Base-by-base conservation (phyloP, 2,329 filamentous ascomycete species). In the Colletotrichum trifolii region DNA sequence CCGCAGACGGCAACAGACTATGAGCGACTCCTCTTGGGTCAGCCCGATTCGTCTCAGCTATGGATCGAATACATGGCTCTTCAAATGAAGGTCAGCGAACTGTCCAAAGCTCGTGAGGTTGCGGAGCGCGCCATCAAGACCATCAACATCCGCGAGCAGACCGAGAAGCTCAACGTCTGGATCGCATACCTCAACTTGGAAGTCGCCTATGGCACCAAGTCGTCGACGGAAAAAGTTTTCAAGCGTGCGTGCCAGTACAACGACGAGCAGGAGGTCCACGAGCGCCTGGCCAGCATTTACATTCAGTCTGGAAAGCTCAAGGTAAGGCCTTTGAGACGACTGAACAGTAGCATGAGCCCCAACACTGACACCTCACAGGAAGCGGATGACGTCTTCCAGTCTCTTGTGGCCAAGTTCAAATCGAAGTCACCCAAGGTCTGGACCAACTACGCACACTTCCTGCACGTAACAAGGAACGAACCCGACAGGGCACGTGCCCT, bases 1-100 rank as follows among this genome's bases (percentile, higher is more conserved):
- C 96, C 96, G 2, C 94, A 96, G 75, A 95, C 93, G 1, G 87
- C 92, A 13, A 92, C 91, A 68, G 96, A 99, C 78, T 99, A 94
- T 76, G 96, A 99, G 80, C 91, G 96, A 70, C 89, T 97, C 33
- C 87, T 99, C 46, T 87, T 99, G 25, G 93, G 94, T 60, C 92
- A 97, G 75, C 94, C 96, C 2, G 94, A 98, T 79, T 95, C 92
- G n/a, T 96, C 95, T 1, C 84, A 91, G 67, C 86, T 98, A 35
- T 99, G 96, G 96, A 92, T 97, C 59, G 88, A 93, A 69, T 99
- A 99, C 81, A 98, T 99, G 93, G 94, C 94, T n/a, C 97, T 97
- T 85, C 93, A 98, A 79, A 90, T 97, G 77, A 91, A 97, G 74
- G 87, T 97, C 56, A 93, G 93, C 74, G 96, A 99, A 78, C 84